Evolutionary conservation across 331 rosid genomes (phyloP), one percentile per base, ranked within the genome.

Genomic region (Ulmus americana): DNA sequence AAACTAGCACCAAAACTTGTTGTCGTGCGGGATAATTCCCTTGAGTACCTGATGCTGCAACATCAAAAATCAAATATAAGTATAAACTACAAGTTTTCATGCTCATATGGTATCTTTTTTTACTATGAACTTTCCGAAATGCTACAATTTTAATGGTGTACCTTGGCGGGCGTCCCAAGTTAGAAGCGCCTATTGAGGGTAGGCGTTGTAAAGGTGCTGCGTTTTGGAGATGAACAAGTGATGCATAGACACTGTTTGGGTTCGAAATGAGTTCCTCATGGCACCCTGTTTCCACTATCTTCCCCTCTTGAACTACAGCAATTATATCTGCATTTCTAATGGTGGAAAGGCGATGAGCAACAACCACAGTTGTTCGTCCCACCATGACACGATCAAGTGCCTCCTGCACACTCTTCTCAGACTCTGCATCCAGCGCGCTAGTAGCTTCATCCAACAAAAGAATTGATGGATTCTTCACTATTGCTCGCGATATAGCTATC

Each of bases 351-450:
- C 98, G 87, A 76, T 92, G 98, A n/a, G 95, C 97, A 54, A 89
- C 90, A 41, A 92, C 74, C 13, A 92, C 80, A 4, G 95, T 92
- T 49, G 98, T 92, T 74, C 98, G 77, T 13, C 98, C 98, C 48
- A 89, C 82, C 98, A 92, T 92, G 70, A 82, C 97, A 4, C 91
- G 95, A 71, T 92, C 98, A 44, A 92, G 98, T 66, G 98, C 97
- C 81, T 92, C 97, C 49, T 92, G 98, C 16, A 94, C 98, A 72
- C 95, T 85, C 85, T 85, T 92, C 78, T 92, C 98, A 18, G 98
- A 89, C 79, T 92, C 97, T 1, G 95, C 83, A 74, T 92, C 98
- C 28, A 92, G 74, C 22, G 98, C 98, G 69, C 98, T 92, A 2
- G 98, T 92, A 45, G 98, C 98, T 76, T 92, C 98, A 79, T 92